Percentiles rank a stretch among this genome's conserved stretches.
Conservation (phyloP, 179 eudicot species). For the Spinacia oleracea region DNA sequence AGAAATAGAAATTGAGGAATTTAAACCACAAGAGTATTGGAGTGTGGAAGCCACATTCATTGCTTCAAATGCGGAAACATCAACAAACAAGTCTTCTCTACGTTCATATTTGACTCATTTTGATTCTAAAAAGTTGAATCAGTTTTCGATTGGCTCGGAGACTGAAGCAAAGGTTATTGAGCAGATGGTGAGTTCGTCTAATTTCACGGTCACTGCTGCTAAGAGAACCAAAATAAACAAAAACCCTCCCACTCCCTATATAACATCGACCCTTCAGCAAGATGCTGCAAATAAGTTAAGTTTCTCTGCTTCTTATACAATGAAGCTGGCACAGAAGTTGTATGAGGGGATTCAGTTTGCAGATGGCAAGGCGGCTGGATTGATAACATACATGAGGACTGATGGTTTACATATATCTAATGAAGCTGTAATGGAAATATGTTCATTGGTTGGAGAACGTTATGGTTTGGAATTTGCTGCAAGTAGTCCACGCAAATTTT, state of each 20-base stretch:
- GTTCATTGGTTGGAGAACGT: slow-evolving; percentile 56
- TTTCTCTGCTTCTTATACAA: slow-evolving; percentile 68
- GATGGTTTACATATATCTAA: slow-evolving; percentile 88
- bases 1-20: slow-evolving; percentile 82
- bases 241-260: slow-evolving; percentile 79
- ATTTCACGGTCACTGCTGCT: slow-evolving; percentile 51
- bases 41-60: slow-evolving; percentile 65
- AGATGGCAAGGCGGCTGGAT: slow-evolving; percentile 62
- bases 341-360: slow-evolving; percentile 81
- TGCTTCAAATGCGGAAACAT: slow-evolving; percentile 25
- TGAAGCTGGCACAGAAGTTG: slow-evolving; percentile 93
- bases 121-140: slow-evolving; percentile 57
- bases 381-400: slow-evolving; percentile 93
- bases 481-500: slow-evolving; percentile 57
- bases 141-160: slow-evolving; percentile 63
- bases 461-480: slow-evolving; percentile 64
- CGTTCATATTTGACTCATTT: slow-evolving; percentile 68
- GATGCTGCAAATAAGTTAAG: slow-evolving; percentile 90
- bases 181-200: slow-evolving; percentile 48
- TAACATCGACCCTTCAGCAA: slow-evolving; percentile 96
- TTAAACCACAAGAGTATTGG: slow-evolving; percentile 87
- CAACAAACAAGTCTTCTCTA: slow-evolving; percentile 25
- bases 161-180: slow-evolving; percentile 59
- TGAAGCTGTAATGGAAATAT: slow-evolving; percentile 66
- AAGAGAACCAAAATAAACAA: slow-evolving; percentile 55